Base-by-base conservation (phyloP, 1,139 yeast species). In the Candida frijolesensis region DNA sequence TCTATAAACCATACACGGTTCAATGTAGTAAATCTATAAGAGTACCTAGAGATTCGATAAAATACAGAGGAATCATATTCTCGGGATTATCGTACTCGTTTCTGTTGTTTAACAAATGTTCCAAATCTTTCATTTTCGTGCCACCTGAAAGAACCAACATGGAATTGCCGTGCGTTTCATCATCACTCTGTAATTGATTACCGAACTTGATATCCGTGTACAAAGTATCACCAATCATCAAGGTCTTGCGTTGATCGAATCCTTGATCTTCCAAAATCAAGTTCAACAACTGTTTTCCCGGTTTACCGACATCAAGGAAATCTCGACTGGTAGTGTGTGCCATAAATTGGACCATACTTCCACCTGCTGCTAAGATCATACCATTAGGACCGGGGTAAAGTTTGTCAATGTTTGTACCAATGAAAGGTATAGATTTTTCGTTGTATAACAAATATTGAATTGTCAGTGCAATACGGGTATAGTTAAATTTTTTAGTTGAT, bases 121-220 rank as follows among this genome's bases (percentile, higher is more conserved):
- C 58, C 49, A 71, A 61, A 47, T 71, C 74, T 1, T 49, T 47
- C 19, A 48, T 44, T 47, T 62, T 67, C 12, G 75, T 68, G 0
- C 79, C 79, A 4, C 79, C 79, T 11, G 71, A 58, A 46, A 72
- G 58, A 3, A 73, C 78, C 55, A 73, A 62, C 45, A 73, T 54
- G 1, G 76, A 60, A 0, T 73, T 72, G 12, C 46, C 46, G 10
- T 16, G 25, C 4, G 62, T 62, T 18, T 63, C 59, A 14, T 11
- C 39, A 7, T 73, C 75, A 45, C 72, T 60, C 2, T 60, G 48
- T 1, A 78, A 77, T 52, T 73, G 78, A 54, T 73, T 73, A 1
- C 78, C 79, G 56, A 74, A 73, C 56, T 72, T 73, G 54, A 74
- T 72, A 52, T 74, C 79, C 1, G 79, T 74, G 52, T 73, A 73